Base-by-base conservation (phyloP, 2,329 filamentous ascomycete genomes). In the Arthroderma sp. region DNA sequence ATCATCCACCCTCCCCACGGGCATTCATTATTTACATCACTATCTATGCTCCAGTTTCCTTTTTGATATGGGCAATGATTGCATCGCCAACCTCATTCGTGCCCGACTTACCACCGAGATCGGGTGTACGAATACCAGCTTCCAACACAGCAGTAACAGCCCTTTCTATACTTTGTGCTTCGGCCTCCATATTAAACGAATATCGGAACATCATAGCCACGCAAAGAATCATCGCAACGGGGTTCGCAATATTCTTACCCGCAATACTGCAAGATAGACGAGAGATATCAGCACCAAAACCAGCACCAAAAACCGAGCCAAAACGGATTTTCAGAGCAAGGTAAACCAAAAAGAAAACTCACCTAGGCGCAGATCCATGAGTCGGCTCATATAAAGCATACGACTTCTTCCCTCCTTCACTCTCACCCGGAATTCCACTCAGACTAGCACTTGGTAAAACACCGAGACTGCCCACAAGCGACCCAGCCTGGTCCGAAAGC, bases 311-410 rank as follows among this genome's bases (percentile, higher is more conserved):
- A n/a, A 6, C 22, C 10, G 31, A 29, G 4, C 22, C 6, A 8
- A n/a, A 29, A n/a, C 9, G 11, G 32, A 22, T 22, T 22, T 22
- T 22, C 15, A 22, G 15, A 22, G 15, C 15, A 22, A 22, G 15
- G 15, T 22, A 22, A 3, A 22, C 15, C 15, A 22, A 22, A 22
- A 22, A 22, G 31, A 32, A 54, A 8, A 29, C 59, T 48, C 51
- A 64, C 59, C 53, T 59, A 30, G 62, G 61, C n/a, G 59, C 63
- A 31, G 62, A 64, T 9, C 62, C 87, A 65, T 95, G 87, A 50
- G 94, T 94, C 6, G 88, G 88, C 73, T 95, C 88, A 63, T 93
- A 95, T 55, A 94, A 85, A 46, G 85, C 87, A 61, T 88, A 89
- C 61, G 85, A 83, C 60, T 75, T 80, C 53, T 74, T 75, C 68